Conservation (phyloP, 345 rosid genomes). For the thale cress (Arabidopsis thaliana) region TAIR10.1 NC_003070.9:22866501-22867000, state of each 20-base stretch:
- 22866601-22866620: conserved; percentile 13
- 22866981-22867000: too few species aligned
- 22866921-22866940: too few species aligned
- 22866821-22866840: conserved; percentile 61
- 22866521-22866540: conserved; percentile 53
- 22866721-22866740: neutral
- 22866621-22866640: neutral
- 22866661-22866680: conserved; percentile 16
- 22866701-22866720: conserved; percentile 17
- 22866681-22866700: neutral
- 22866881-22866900: too few species aligned
- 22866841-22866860: too few species aligned
- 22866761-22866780: conserved; percentile 68
- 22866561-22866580: conserved; percentile 25
- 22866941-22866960: too few species aligned
- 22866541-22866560: conserved; percentile 50
- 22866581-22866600: conserved; percentile 11
- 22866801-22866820: conserved; percentile 99
- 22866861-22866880: too few species aligned
- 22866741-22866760: conserved; percentile 13
- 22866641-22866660: neutral
- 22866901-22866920: too few species aligned
- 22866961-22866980: too few species aligned
- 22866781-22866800: conserved; percentile 99
- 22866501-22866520: conserved; percentile 38